Evolutionary conservation across 2,329 filamentous ascomycete species (phyloP).

Genomic region (Arthrinium puccinioides): DNA sequence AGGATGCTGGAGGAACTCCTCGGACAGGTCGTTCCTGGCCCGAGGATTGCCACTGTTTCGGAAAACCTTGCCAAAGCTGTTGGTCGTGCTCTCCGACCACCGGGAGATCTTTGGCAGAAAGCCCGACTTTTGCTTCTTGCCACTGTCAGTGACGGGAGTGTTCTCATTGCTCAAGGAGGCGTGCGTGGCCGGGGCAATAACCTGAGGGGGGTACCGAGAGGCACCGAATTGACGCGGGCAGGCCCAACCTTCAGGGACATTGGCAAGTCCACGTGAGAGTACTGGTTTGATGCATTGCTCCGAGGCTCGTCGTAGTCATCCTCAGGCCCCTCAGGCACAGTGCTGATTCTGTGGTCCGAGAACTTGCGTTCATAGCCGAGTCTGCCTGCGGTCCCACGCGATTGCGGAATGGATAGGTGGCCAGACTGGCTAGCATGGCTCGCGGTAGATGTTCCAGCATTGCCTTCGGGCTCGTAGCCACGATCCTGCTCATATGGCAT

Average conservation of each 20-base stretch:
- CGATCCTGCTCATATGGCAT: slow-evolving; percentile 60
- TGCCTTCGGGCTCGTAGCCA: slow-evolving; percentile 79
- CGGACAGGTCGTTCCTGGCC: slow-evolving; percentile 51
- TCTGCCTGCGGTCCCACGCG: slow-evolving; percentile 35
- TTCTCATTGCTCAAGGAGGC: slow-evolving; percentile 66
- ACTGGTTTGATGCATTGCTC: slow-evolving; percentile 35
- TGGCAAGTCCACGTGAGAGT: slow-evolving; percentile 51
- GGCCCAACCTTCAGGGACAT: slow-evolving; percentile 54
- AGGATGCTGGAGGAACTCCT: slow-evolving; percentile 47
- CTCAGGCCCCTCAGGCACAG: slow-evolving; percentile 77
- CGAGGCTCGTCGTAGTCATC: slow-evolving; percentile 51
- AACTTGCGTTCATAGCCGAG: slow-evolving; percentile 47
- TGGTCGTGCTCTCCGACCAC: slow-evolving; percentile 95
- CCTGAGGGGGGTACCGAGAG: slow-evolving; percentile 53
- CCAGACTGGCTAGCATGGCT: slow-evolving; percentile 69
- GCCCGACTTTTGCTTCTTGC: slow-evolving; percentile 79
- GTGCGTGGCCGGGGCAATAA: slow-evolving; percentile 26
- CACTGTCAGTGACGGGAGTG: slow-evolving; percentile 68
- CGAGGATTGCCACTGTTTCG: slow-evolving; percentile 51
- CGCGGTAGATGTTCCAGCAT: slow-evolving; percentile 67
- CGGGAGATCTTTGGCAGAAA: slow-evolving; percentile 89
- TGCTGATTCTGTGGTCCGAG: slow-evolving; percentile 80
- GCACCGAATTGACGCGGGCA: slow-evolving; percentile 44
- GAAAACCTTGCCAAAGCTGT: slow-evolving; percentile 74
- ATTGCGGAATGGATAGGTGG: slow-evolving; percentile 57